These are phyloP conservation scores for Naganishia vaughanmartiniae DNA, from an alignment of 768 basidiomycete genomes.

Conservation along the genomic window DNA sequence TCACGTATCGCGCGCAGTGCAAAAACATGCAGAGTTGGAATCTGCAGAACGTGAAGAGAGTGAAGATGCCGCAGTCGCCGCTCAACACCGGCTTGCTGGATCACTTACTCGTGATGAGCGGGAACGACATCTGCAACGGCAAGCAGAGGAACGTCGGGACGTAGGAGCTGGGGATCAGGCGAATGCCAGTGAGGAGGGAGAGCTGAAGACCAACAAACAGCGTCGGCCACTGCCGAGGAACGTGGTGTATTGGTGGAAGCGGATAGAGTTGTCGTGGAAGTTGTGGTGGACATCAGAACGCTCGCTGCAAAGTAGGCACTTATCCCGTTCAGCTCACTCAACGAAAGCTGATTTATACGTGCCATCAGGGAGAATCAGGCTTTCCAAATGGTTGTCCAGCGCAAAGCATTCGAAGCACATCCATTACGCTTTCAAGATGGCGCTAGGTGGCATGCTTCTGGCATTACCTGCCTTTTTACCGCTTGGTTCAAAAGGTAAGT, in stretches of 20 bases:
- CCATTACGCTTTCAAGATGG: constrained; percentile 44
- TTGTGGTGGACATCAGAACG: constrained; percentile 19
- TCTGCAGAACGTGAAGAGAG: constrained; percentile 5
- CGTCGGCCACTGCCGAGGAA: not conserved
- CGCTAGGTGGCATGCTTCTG: constrained; percentile 44
- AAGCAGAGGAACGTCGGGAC: not conserved
- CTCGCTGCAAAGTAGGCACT: constrained; percentile 1
- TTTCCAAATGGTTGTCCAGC: constrained; percentile 38
- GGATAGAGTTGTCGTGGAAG: not conserved
- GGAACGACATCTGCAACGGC: not conserved
- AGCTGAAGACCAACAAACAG: not conserved
- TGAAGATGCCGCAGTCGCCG: constrained; percentile 1
- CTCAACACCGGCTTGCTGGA: constrained; percentile 3
- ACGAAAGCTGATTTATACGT: not conserved
- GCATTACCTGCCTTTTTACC: constrained; percentile 48
- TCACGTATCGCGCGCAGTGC: not conserved
- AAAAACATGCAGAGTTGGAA: constrained; percentile 17
- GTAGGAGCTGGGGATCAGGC: not conserved
- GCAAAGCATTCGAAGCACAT: constrained; percentile 45
- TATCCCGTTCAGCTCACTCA: too few species aligned
- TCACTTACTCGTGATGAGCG: constrained; percentile 17
- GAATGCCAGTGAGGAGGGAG: not conserved
- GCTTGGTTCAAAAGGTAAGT: constrained; percentile 28
- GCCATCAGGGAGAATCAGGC: constrained; percentile 36
- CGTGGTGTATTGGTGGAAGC: not conserved